Evolutionary conservation across 352 stramenopile genomes (phyloP).

Genomic region (Pythium angustatum): DNA sequence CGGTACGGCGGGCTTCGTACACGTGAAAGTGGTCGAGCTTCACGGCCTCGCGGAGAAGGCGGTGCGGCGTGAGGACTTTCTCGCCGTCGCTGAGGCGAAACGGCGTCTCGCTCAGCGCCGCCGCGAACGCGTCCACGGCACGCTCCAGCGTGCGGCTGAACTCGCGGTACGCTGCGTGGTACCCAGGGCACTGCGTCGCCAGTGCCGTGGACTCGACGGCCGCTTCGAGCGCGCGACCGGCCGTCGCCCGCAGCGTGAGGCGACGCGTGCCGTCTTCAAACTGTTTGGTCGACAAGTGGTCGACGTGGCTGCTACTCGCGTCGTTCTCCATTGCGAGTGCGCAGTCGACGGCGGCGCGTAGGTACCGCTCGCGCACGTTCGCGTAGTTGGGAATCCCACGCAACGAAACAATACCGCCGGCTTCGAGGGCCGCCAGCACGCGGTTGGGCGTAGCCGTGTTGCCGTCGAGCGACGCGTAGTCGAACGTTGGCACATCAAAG

Average conservation of each 20-base stretch:
- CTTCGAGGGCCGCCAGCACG: conserved; percentile 45
- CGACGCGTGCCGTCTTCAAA: conserved; percentile 57
- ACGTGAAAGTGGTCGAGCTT: conserved; percentile 68
- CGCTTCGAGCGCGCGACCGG: conserved; percentile 37
- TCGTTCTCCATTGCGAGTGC: conserved; percentile 31
- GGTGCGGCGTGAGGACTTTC: conserved; percentile 31
- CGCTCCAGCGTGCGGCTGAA: conserved; percentile 47
- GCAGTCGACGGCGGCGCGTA: conserved; percentile 49
- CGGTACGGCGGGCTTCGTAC: conserved; percentile 56
- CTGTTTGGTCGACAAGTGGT: conserved; percentile 42
- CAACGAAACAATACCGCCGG: conserved; percentile 62
- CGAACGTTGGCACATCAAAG: conserved; percentile 39
- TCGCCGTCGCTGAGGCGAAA: conserved; percentile 43
- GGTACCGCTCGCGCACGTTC: conserved; percentile 46
- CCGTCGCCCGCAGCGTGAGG: conserved; percentile 44
- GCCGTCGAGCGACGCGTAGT: conserved; percentile 45
- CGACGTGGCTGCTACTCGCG: background rate
- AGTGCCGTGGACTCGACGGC: conserved; percentile 20
- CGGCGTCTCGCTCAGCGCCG: conserved; percentile 38
- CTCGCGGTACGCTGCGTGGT: conserved; percentile 39
- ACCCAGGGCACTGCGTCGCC: conserved; percentile 38
- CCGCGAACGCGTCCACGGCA: conserved; percentile 41
- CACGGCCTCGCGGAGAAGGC: conserved; percentile 47
- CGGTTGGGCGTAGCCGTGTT: conserved; percentile 16
- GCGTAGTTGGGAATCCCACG: conserved; percentile 63